Evolutionary conservation across 768 basidiomycete genomes (phyloP).

Genomic region (Clavulina sp.): DNA sequence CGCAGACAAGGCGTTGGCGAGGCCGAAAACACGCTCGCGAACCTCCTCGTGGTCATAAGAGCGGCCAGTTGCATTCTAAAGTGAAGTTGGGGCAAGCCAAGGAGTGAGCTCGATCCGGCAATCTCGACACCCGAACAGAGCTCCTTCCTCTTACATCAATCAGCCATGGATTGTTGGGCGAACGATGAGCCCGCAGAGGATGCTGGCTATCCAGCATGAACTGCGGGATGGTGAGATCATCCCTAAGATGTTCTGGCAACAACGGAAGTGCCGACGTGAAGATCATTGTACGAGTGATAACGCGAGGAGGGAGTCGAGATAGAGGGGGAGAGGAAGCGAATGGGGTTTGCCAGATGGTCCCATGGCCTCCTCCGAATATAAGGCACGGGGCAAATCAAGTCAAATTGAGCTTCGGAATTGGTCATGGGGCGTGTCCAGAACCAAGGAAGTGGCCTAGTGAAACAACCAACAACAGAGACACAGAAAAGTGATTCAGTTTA

Average conservation of each 20-base stretch:
- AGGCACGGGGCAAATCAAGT: too few relatives aligned
- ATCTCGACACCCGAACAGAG: background rate
- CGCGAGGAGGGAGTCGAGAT: too few relatives aligned
- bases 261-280: background rate
- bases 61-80: background rate
- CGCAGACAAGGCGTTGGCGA: conserved; percentile 12
- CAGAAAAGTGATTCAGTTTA: too few relatives aligned
- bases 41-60: conserved; percentile 10
- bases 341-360: too few relatives aligned
- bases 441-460: too few relatives aligned
- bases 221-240: conserved; percentile 13
- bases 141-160: conserved; percentile 11
- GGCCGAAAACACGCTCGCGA: conserved; percentile 9
- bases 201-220: conserved; percentile 14
- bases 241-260: background rate
- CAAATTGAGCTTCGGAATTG: too few relatives aligned
- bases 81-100: background rate
- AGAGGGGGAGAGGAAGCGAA: too few relatives aligned
- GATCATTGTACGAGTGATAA: background rate
- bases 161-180: conserved; percentile 7
- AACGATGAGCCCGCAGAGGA: conserved; percentile 11
- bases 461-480: too few relatives aligned
- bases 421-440: too few relatives aligned
- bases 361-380: too few relatives aligned
- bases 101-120: background rate